Evolutionary conservation across 2,329 filamentous ascomycete genomes (phyloP), one percentile per base, ranked within the genome.

Genomic region (Trichoderma afroharzianum): DNA sequence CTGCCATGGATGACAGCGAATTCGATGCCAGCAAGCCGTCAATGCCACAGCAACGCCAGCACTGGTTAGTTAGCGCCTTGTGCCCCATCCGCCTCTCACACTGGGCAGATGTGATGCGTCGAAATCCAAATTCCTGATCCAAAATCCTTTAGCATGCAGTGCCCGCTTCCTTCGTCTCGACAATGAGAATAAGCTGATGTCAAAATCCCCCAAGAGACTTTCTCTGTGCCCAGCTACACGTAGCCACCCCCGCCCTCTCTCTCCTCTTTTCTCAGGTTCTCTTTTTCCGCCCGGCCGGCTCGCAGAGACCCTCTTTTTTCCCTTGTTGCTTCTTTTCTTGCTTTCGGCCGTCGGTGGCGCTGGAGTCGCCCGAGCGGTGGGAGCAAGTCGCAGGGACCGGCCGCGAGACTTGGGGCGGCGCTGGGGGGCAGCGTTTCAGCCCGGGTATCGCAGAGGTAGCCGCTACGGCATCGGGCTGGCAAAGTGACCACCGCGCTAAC

Each of bases 281-380:
- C n/a, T 15, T 36, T 36, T 4, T 62, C 39, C 24, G 58, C 58
- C 58, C 58, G 32, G 58, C 58, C 53, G 53, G n/a, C n/a, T n/a
- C 26, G 55, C 8, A 50, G 15, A 24, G 32, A n/a, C 33, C 43
- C 28, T 53, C 39, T 33, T 50, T 50, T 50, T 32, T 21, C 15
- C 15, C 36, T 39, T 15, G 36, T 18, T 39, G 43, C 11, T 53
- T 12, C 24, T 11, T 12, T 4, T 36, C 15, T 36, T 36, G 8
- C 39, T 30, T 6, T 50, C 55, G 66, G 66, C 55, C 53, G 58
- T 47, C 66, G 66, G 66, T 68, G 66, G 66, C 36, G 33, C 55
- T 26, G 26, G 36, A 30, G 64, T 68, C 53, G 26, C 50, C 53
- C 64, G 53, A 39, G 21, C 53, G 33, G 53, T 59, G 64, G 64